A percentile compares a stretch with the other conserved stretches of the same genome.
Conservation (phyloP, 2,329 filamentous ascomycete genomes). For the Pseudocercospora crystallina region DNA sequence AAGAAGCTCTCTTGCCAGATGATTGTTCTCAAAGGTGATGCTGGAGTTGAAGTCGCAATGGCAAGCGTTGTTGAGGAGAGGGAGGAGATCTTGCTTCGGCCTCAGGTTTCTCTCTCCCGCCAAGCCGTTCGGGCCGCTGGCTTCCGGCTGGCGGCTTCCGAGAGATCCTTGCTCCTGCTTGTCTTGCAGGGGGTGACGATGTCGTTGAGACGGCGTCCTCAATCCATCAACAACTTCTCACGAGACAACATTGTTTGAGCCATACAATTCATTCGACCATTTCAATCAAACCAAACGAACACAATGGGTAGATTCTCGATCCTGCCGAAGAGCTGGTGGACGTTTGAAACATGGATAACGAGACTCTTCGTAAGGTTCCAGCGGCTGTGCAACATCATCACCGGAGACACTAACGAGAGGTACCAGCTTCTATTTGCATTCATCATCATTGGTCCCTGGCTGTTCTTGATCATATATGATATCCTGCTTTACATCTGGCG, state of each 20-base stretch:
- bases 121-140: not conserved
- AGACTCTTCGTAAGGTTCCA: conserved; percentile 58
- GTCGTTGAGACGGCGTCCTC: conserved; percentile 1
- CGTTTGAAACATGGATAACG: conserved; percentile 62
- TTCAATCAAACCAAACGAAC: not conserved
- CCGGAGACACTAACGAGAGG: not conserved
- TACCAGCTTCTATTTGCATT: conserved; percentile 60
- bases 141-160: not conserved
- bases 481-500: conserved; percentile 62
- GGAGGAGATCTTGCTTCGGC: too few relatives aligned
- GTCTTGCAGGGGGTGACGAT: not conserved
- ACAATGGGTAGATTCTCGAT: conserved; percentile 66
- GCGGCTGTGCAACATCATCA: conserved; percentile 11
- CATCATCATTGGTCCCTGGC: conserved; percentile 63
- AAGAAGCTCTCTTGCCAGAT: too few relatives aligned
- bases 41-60: too few relatives aligned
- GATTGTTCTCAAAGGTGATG: too few relatives aligned
- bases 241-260: not conserved
- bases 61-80: too few relatives aligned
- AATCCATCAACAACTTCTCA: conserved; percentile 9
- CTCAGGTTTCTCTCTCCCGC: too few relatives aligned
- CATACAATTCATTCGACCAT: not conserved
- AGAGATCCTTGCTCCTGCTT: too few relatives aligned
- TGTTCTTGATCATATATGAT: conserved; percentile 63
- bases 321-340: conserved; percentile 57